Evolutionary conservation across 139 green algal genomes (phyloP).

Genomic region (Trebouxia sp.): DNA sequence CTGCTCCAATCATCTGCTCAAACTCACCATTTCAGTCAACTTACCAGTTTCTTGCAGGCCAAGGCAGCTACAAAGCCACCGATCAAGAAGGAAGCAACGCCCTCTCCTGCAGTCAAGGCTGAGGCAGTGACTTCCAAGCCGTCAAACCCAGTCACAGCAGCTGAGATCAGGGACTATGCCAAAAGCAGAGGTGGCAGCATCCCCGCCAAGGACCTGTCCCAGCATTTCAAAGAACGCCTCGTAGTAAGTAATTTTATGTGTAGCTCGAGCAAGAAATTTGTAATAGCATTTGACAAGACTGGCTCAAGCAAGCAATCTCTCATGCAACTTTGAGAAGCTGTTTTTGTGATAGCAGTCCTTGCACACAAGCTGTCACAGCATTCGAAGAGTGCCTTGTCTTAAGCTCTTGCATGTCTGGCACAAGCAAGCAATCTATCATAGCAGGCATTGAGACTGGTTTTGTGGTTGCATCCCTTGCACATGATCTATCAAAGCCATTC

Average conservation of each 20-base stretch:
- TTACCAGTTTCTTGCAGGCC: not conserved
- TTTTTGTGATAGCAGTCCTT: no score
- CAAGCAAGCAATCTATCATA: no score
- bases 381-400: not conserved
- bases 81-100: not conserved
- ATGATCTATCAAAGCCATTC: no score
- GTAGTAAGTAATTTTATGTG: not conserved
- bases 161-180: not conserved
- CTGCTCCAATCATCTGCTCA: no score
- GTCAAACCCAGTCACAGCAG: not conserved
- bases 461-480: no score
- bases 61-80: not conserved
- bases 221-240: slow-evolving; percentile 4
- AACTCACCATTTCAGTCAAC: no score
- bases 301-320: not conserved
- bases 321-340: not conserved
- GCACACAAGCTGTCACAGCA: not conserved
- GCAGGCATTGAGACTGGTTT: no score
- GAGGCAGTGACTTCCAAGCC: not conserved
- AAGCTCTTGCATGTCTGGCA: no score
- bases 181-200: not conserved
- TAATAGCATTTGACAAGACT: slow-evolving; percentile 2
- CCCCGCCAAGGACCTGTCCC: not conserved
- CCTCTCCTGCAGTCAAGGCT: not conserved
- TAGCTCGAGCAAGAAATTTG: not conserved